Conservation (phyloP, 1,284 basidiomycete genomes). For the Tilletiopsis washingtonensis region DNA sequence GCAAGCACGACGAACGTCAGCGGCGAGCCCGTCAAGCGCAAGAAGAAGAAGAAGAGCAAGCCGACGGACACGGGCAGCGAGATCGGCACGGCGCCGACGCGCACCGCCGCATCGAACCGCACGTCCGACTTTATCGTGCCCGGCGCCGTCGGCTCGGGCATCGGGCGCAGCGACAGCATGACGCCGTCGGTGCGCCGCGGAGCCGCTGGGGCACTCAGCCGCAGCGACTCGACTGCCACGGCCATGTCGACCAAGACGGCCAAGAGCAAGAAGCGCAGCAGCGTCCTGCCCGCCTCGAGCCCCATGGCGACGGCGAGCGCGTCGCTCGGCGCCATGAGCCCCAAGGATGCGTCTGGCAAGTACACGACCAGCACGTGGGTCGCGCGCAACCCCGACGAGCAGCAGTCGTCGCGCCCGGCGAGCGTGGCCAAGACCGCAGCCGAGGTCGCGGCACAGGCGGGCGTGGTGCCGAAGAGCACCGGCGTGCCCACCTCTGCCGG, state of each 20-base stretch:
- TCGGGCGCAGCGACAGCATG: conserved; percentile 7
- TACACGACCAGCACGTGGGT: conserved; percentile 14
- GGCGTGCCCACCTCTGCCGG: conserved; percentile 4
- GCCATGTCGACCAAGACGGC: conserved; percentile 10
- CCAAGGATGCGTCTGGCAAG: conserved; percentile 7
- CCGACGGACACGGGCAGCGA: conserved; percentile 31
- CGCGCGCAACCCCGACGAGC: conserved; percentile 1
- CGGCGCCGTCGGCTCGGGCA: conserved; percentile 19
- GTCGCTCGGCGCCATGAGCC: conserved; percentile 2
- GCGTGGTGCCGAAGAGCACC: conserved; percentile 20
- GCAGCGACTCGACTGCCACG: conserved; percentile 1
- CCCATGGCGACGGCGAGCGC: conserved; percentile 8
- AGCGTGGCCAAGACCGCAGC: conserved; percentile 26
- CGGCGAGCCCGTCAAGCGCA: conserved; percentile 7
- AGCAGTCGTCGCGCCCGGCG: neutral
- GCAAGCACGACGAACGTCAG: neutral
- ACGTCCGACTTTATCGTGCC: conserved; percentile 11
- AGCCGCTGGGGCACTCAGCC: neutral
- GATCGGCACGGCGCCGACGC: conserved; percentile 34
- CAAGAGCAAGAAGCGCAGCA: conserved; percentile 25
- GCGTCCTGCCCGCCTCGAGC: conserved; percentile 12
- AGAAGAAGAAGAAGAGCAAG: conserved; percentile 35
- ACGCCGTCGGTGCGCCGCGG: neutral
- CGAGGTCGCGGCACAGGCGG: conserved; percentile 32
- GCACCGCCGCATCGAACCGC: conserved; percentile 11